Percentiles rank a stretch among this genome's conserved stretches.
Conservation (phyloP, 2,329 filamentous ascomycete genomes). For the Alternaria triticina region DNA sequence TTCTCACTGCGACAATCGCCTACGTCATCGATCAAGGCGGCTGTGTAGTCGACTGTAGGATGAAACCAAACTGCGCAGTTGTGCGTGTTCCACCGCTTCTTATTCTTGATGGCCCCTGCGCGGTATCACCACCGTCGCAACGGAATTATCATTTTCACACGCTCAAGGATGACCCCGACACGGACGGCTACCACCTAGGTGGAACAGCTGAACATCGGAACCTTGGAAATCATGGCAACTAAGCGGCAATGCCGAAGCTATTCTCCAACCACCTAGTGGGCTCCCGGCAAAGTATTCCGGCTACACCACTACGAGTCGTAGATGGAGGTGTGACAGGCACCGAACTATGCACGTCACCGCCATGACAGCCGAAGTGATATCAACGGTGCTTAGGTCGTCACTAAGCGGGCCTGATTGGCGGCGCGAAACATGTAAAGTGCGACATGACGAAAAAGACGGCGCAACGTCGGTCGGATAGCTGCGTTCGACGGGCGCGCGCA, state of each 20-base stretch:
- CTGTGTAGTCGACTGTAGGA: background rate
- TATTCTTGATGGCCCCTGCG: background rate
- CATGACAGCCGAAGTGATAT: background rate
- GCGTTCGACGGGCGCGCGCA: background rate
- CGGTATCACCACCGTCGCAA: conserved; percentile 9
- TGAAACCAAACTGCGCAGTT: background rate
- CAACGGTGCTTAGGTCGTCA: background rate
- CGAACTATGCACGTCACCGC: background rate
- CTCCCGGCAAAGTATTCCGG: background rate
- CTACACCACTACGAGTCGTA: background rate
- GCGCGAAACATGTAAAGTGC: background rate
- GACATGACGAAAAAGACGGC: conserved; percentile 10
- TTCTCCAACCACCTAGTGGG: background rate
- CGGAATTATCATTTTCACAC: background rate
- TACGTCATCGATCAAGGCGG: background rate
- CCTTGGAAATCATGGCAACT: background rate
- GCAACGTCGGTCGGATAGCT: conserved; percentile 10
- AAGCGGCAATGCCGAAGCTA: background rate
- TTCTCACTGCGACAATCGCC: no score
- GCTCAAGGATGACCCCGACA: background rate
- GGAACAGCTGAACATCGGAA: background rate
- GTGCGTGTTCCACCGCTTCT: background rate
- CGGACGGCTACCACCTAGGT: background rate
- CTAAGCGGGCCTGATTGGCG: background rate
- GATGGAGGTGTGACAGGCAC: conserved; percentile 7